These are phyloP conservation scores for Colletotrichum tabaci DNA, from an alignment of 2,329 filamentous ascomycete species.

Conservation along the genomic window DNA sequence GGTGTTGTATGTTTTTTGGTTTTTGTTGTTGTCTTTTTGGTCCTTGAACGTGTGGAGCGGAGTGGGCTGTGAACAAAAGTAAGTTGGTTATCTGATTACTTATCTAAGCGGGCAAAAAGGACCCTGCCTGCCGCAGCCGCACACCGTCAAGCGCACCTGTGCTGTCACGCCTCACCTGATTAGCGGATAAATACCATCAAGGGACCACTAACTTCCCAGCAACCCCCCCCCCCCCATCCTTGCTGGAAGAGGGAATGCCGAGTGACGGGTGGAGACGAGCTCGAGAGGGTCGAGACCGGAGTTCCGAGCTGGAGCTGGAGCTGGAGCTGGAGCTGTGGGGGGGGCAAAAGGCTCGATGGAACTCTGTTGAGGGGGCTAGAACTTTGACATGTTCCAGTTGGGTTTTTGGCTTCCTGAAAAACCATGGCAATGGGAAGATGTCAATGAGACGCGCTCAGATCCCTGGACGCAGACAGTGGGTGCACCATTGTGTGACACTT, in stretches of 20 bases:
- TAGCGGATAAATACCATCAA: slow-evolving; percentile 6
- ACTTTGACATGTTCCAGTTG: neutral
- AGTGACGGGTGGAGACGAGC: slow-evolving; percentile 19
- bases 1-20: too few relatives aligned
- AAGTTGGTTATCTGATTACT: too few relatives aligned
- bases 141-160: slow-evolving; percentile 19
- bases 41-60: too few relatives aligned
- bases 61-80: too few relatives aligned
- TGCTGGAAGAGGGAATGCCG: slow-evolving; percentile 33
- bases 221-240: neutral
- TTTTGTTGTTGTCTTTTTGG: too few relatives aligned
- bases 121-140: neutral
- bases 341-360: neutral
- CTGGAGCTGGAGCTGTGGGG: neutral
- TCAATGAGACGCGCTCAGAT: slow-evolving; percentile 12
- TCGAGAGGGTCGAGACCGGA: slow-evolving; percentile 18
- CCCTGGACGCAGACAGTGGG: slow-evolving; percentile 2
- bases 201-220: neutral
- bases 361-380: neutral
- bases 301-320: slow-evolving; percentile 2
- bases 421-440: too few relatives aligned
- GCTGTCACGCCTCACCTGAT: neutral
- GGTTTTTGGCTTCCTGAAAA: neutral
- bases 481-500: slow-evolving; percentile 3
- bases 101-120: neutral